Conservation (phyloP, 805 yeast species). For the Lipomyces oligophaga region DNA sequence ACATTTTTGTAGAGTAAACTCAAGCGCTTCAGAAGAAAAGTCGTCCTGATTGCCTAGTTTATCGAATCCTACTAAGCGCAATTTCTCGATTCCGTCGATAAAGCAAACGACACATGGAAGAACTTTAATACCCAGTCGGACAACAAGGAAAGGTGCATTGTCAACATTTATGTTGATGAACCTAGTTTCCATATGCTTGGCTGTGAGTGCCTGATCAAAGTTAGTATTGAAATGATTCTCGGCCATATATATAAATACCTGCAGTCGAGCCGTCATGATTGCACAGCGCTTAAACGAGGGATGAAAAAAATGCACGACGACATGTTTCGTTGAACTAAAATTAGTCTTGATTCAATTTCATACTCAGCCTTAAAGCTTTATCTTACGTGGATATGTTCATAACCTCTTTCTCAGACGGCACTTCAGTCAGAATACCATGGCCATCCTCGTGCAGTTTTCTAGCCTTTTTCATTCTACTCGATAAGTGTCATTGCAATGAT, state of each 20-base stretch:
- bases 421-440: constrained; percentile 44
- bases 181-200: constrained; percentile 53
- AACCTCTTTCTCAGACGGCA: constrained; percentile 49
- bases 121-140: constrained; percentile 58
- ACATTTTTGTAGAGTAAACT: constrained; percentile 35
- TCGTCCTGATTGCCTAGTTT: constrained; percentile 48
- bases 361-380: neutral
- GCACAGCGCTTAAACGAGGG: constrained; percentile 58
- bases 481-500: constrained; percentile 29
- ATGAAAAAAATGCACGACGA: constrained; percentile 62
- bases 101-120: constrained; percentile 69
- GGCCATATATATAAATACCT: constrained; percentile 3
- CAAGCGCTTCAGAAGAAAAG: constrained; percentile 50
- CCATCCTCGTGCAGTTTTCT: constrained; percentile 41
- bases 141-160: constrained; percentile 67
- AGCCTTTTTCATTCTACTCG: constrained; percentile 38
- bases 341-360: neutral
- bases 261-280: constrained; percentile 50
- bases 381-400: constrained; percentile 48
- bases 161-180: constrained; percentile 56
- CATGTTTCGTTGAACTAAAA: constrained; percentile 35
- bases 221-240: neutral
- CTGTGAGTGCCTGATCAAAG: constrained; percentile 44
- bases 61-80: constrained; percentile 66
- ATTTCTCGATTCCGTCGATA: constrained; percentile 54